These are phyloP conservation scores for Lachancea mirantina DNA, from an alignment of 805 yeast genomes.

Conservation along the genomic window DNA sequence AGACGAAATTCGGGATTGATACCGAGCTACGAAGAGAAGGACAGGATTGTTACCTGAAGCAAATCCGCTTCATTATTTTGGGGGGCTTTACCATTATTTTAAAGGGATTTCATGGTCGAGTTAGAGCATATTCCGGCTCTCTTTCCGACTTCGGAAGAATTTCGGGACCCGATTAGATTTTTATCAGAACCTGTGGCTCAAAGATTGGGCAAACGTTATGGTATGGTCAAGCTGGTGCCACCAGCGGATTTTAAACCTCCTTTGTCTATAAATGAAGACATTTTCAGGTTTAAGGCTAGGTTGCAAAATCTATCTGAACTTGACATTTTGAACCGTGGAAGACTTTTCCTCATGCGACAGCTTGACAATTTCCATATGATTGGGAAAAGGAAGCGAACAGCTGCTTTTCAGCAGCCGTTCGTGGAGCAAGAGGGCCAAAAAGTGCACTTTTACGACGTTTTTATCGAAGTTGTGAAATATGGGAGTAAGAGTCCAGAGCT, in stretches of 20 bases:
- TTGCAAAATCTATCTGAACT: constrained; percentile 61
- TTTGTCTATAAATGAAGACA: constrained; percentile 43
- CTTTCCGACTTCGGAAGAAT: constrained; percentile 48
- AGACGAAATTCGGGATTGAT: no score
- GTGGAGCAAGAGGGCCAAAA: constrained; percentile 6
- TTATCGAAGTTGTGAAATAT: constrained; percentile 29
- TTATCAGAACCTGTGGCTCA: constrained; percentile 43
- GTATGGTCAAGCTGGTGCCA: constrained; percentile 70
- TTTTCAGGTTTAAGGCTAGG: constrained; percentile 61
- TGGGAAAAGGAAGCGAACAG: constrained; percentile 25
- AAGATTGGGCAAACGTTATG: constrained; percentile 48
- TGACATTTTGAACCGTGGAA: constrained; percentile 53
- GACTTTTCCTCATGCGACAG: constrained; percentile 56
- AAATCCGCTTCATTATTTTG: no score
- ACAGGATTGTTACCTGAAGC: no score
- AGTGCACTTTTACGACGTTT: constrained; percentile 34
- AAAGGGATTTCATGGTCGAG: no score
- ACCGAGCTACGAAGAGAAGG: no score
- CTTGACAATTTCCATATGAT: constrained; percentile 50
- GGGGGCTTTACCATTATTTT: no score
- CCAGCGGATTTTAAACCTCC: constrained; percentile 47
- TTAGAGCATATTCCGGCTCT: constrained; percentile 44
- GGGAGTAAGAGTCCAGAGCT: constrained; percentile 7
- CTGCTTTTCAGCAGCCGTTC: constrained; percentile 4
- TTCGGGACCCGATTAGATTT: constrained; percentile 58